Base-by-base conservation (phyloP, 2,329 filamentous ascomycete genomes). In the Fusarium mundagurra region DNA sequence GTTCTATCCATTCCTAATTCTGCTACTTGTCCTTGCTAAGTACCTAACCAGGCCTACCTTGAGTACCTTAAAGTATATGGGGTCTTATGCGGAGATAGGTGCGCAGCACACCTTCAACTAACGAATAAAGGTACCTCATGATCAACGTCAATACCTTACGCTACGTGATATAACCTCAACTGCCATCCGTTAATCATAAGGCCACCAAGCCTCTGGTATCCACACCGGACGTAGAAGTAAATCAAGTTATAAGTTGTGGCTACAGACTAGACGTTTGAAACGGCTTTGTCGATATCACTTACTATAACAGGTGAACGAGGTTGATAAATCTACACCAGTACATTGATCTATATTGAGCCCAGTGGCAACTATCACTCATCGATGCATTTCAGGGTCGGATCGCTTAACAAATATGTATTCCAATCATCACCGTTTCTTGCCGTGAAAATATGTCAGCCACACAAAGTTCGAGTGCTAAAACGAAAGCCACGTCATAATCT, bases 401-500 rank as follows among this genome's bases (percentile, higher is more conserved):
- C 24, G 44, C 57, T 33, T 12, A 45, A 62, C 38, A 34, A 53
- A 17, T 47, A 66, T 60, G 36, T 50, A 54, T 60, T 53, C 45
- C 47, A 68, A 34, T 67, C 41, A 59, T 68, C 47, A 43, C 54
- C 64, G 41, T 44, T n/a, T 60, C 38, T 43, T 31, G 34, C 34
- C 41, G 22, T 54, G 13, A 43, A 54, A 47, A 48, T 45, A 38
- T 55, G 27, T 51, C 38, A 41, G 22, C 47, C 57, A 45, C 61
- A 58, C 54, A 54, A 61, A 54, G 33, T 62, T 51, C 61, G 22
- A 34, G 43, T 61, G 58, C 62, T 53, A 45, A 60, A 58, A 51
- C 67, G 62, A 60, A 66, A 70, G 70, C 55, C 58, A 24, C 24
- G 63, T 76, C 73, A 61, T 76, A 65, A 71, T 73, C 72, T 71